Percentiles rank a stretch among this genome's conserved stretches.
Conservation (phyloP, 177 flowering plant genomes). For the Vitis hybrid region DNA sequence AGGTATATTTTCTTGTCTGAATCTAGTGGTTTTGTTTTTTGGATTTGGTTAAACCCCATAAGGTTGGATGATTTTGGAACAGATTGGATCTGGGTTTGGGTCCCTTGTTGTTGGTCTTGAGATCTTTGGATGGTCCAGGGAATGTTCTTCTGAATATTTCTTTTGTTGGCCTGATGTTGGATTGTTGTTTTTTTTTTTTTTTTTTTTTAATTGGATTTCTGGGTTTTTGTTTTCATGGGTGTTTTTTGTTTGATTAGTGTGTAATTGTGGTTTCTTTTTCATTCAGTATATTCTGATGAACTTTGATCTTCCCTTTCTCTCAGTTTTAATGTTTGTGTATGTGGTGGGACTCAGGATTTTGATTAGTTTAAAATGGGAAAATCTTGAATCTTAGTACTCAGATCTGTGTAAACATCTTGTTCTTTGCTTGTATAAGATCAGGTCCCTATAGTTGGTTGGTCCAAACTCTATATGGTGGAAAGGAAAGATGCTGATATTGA, state of each 20-base stretch:
- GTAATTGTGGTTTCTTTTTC: too few relatives aligned
- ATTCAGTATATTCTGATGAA: too few relatives aligned
- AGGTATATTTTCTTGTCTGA: conserved; percentile 24
- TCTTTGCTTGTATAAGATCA: background rate
- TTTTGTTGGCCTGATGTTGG: too few relatives aligned
- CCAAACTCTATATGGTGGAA: background rate
- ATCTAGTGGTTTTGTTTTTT: background rate
- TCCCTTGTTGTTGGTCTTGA: background rate
- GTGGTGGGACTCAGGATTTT: background rate
- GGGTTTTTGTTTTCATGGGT: too few relatives aligned
- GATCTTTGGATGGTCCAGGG: too few relatives aligned
- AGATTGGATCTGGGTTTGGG: background rate
- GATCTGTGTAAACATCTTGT: background rate
- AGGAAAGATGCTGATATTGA: background rate
- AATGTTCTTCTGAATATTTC: too few relatives aligned
- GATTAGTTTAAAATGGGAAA: background rate
- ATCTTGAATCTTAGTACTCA: background rate
- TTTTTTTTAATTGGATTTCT: too few relatives aligned
- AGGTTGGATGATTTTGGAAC: background rate
- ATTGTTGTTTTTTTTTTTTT: too few relatives aligned
- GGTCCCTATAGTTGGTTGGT: background rate
- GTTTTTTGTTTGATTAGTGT: too few relatives aligned
- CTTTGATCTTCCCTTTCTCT: too few relatives aligned
- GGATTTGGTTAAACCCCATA: background rate
- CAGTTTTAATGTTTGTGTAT: background rate